phyloP scores from a whole-genome alignment of 192 early-diverging fungal species.

The Backusella circina region DNA sequence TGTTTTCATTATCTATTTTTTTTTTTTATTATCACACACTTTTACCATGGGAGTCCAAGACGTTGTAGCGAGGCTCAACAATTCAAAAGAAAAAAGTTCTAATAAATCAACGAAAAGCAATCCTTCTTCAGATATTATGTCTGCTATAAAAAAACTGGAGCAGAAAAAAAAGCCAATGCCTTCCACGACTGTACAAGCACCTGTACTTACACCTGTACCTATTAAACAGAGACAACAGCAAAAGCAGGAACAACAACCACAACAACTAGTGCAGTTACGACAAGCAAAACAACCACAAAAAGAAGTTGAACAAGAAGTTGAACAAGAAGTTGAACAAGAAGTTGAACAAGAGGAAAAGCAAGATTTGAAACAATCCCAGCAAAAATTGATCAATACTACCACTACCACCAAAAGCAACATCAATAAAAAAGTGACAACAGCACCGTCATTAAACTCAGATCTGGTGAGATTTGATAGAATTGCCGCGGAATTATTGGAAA shows the following conservation, averaged over 20 bases:
- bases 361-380: background rate
- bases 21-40: background rate
- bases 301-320: background rate
- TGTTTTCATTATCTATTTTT: constrained; percentile 12
- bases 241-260: background rate
- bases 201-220: background rate
- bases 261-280: background rate
- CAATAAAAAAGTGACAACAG: background rate
- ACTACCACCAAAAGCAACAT: background rate
- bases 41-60: constrained; percentile 26
- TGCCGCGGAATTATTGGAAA: constrained; percentile 5
- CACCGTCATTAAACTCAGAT: background rate
- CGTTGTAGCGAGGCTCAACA: constrained; percentile 22
- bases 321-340: background rate
- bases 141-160: background rate
- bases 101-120: background rate
- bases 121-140: background rate
- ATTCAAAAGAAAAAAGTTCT: background rate
- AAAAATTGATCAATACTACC: background rate
- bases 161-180: background rate
- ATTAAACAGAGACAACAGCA: background rate
- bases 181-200: background rate
- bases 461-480: constrained; percentile 2
- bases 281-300: background rate
- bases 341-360: background rate